A percentile compares a stretch with the other conserved stretches of the same genome.
phyloP scores from a whole-genome alignment of 768 basidiomycete genomes.

The Butyriboletus loyo region DNA sequence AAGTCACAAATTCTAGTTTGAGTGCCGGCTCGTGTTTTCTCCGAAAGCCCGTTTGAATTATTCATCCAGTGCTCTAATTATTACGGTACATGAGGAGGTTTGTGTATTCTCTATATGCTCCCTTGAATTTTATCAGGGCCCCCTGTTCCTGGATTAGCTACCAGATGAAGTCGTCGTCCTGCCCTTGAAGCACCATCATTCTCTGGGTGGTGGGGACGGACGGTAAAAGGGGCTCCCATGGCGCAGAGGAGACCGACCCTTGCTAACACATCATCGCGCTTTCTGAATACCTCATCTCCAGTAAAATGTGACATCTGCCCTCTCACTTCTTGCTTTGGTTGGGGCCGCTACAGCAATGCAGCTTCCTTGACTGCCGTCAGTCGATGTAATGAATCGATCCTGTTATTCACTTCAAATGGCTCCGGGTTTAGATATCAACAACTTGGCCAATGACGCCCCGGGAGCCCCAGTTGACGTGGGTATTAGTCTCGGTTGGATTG shows the following conservation, averaged over 20 bases:
- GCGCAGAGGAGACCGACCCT: no score
- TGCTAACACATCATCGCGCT: background rate
- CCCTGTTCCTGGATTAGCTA: no score
- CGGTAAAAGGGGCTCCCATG: background rate
- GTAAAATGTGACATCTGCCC: background rate
- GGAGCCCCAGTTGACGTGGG: no score
- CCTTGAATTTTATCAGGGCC: no score
- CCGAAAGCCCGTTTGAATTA: no score
- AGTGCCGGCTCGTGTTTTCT: no score
- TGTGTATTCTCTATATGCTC: no score
- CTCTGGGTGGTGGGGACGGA: background rate
- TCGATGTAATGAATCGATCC: conserved; percentile 11
- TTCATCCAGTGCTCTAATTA: no score
- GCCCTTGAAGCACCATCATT: background rate
- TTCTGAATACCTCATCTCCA: background rate
- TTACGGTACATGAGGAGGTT: no score
- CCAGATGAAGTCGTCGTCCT: background rate
- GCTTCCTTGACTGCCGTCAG: background rate
- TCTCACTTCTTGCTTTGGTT: conserved; percentile 5
- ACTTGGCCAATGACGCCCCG: conserved; percentile 13
- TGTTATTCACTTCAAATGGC: conserved; percentile 11
- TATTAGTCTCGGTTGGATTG: no score
- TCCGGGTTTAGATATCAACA: conserved; percentile 14
- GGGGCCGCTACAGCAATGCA: background rate
- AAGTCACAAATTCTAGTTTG: no score